A percentile compares a stretch with the other conserved stretches of the same genome.
These are phyloP conservation scores for Cyberlindnera americana DNA, from an alignment of 805 yeast species.

Conservation along the genomic window DNA sequence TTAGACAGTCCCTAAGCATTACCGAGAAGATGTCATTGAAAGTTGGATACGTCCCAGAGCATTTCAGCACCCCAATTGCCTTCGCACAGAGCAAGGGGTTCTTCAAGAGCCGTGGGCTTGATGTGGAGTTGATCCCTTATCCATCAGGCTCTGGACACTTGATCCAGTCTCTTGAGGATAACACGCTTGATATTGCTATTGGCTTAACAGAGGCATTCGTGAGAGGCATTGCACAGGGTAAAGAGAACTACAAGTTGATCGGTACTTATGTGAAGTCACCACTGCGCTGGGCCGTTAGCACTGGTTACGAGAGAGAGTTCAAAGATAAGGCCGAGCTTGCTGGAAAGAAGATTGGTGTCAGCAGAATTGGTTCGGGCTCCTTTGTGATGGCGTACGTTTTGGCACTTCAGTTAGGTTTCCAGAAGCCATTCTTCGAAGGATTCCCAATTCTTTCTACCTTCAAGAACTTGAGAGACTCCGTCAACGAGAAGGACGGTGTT, in stretches of 20 bases:
- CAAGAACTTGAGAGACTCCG: conserved; percentile 74
- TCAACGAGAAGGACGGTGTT: conserved; percentile 49
- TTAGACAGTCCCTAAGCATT: too few species aligned
- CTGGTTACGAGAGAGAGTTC: conserved; percentile 65
- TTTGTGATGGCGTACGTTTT: conserved; percentile 87
- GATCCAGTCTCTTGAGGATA: conserved; percentile 63
- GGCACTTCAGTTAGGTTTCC: conserved; percentile 57
- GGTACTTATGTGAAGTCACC: conserved; percentile 88
- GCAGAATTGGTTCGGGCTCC: conserved; percentile 88
- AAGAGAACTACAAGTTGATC: conserved; percentile 51
- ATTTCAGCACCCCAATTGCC: conserved; percentile 82
- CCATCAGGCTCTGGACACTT: conserved; percentile 89
- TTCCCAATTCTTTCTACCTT: conserved; percentile 65
- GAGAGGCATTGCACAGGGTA: conserved; percentile 64
- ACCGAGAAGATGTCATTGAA: conserved; percentile 36
- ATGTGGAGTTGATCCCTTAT: conserved; percentile 61
- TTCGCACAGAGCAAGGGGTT: conserved; percentile 62
- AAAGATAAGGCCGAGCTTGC: conserved; percentile 48
- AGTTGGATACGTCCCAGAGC: conserved; percentile 90
- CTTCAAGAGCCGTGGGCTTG: conserved; percentile 46
- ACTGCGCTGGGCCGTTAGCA: conserved; percentile 84
- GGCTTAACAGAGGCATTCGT: conserved; percentile 92
- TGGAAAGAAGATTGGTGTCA: conserved; percentile 68
- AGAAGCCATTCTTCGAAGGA: conserved; percentile 44
- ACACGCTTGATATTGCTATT: conserved; percentile 72